Evolutionary conservation across 73 alveolate genomes (phyloP).

Genomic region (Symbiodinium pilosum): DNA sequence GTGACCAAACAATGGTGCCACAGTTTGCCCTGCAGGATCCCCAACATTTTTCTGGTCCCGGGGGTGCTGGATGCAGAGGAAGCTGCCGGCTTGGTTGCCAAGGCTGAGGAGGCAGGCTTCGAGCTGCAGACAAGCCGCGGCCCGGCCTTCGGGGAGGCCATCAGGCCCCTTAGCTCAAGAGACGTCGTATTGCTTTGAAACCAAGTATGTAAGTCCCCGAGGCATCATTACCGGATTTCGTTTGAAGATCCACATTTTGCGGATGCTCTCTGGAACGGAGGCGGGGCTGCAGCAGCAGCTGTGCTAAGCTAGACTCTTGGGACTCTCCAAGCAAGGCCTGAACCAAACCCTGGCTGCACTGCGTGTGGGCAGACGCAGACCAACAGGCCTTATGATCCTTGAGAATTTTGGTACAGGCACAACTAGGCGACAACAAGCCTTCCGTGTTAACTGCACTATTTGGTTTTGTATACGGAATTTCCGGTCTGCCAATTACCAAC

Average conservation of each 20-base stretch:
- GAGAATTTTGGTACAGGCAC: no score
- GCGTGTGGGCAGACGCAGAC: background rate
- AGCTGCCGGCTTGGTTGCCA: background rate
- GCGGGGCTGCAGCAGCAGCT: background rate
- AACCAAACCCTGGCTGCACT: background rate
- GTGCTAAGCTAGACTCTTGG: background rate
- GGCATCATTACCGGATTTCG: slow-evolving; percentile 67
- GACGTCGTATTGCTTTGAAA: background rate
- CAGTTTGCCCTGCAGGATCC: background rate
- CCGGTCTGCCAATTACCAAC: background rate
- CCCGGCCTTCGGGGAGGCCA: slow-evolving; percentile 62
- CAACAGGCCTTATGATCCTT: no score
- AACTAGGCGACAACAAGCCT: background rate
- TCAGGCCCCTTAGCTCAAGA: background rate
- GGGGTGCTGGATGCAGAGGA: slow-evolving; percentile 29
- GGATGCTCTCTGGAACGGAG: slow-evolving; percentile 34
- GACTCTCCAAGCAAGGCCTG: background rate
- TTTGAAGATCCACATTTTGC: slow-evolving; percentile 68
- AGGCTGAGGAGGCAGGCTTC: slow-evolving; percentile 28
- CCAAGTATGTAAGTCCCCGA: background rate
- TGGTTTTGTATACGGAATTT: no score
- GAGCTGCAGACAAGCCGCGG: slow-evolving; percentile 94
- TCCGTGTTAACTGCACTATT: background rate
- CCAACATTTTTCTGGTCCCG: background rate
- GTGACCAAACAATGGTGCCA: no score